Evolutionary conservation across 2,329 filamentous ascomycete genomes (phyloP).

Genomic region (Stagonosporopsis chrysanthemi): DNA sequence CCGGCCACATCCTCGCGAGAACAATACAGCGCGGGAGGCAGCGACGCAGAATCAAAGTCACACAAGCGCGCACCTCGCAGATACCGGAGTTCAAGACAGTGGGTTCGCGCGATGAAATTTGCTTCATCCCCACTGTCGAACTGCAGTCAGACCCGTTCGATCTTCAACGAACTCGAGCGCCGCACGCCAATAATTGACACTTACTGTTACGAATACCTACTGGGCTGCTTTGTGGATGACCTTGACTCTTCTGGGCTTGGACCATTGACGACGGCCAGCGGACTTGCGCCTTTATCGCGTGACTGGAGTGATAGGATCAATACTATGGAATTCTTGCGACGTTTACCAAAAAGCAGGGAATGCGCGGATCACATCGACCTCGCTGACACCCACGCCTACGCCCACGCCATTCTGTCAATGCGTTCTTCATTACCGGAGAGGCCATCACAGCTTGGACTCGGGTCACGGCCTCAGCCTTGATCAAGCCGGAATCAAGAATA

Average conservation of each 20-base stretch:
- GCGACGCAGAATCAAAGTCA: constrained; percentile 25
- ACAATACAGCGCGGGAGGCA: constrained; percentile 23
- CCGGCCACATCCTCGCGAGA: constrained; percentile 27
- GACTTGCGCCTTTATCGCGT: constrained; percentile 18
- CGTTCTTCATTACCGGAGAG: constrained; percentile 1
- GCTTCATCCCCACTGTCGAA: constrained; percentile 17
- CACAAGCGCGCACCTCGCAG: constrained; percentile 22
- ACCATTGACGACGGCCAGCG: constrained; percentile 6
- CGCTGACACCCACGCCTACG: neutral
- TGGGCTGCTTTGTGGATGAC: constrained; percentile 6
- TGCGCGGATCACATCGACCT: neutral
- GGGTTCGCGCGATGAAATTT: constrained; percentile 15
- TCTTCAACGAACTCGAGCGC: constrained; percentile 6
- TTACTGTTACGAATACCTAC: neutral
- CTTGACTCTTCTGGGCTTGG: constrained; percentile 16
- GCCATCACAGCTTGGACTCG: neutral
- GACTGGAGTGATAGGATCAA: constrained; percentile 16
- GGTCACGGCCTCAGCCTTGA: neutral
- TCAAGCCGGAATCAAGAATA: neutral
- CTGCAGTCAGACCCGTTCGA: constrained; percentile 14
- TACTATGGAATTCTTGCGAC: constrained; percentile 6
- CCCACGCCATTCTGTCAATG: constrained; percentile 6
- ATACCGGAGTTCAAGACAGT: constrained; percentile 18
- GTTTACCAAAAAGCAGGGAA: constrained; percentile 18
- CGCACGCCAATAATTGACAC: constrained; percentile 6